phyloP scores from a whole-genome alignment of 2,329 filamentous ascomycete species.

The Claviceps sp. region DNA sequence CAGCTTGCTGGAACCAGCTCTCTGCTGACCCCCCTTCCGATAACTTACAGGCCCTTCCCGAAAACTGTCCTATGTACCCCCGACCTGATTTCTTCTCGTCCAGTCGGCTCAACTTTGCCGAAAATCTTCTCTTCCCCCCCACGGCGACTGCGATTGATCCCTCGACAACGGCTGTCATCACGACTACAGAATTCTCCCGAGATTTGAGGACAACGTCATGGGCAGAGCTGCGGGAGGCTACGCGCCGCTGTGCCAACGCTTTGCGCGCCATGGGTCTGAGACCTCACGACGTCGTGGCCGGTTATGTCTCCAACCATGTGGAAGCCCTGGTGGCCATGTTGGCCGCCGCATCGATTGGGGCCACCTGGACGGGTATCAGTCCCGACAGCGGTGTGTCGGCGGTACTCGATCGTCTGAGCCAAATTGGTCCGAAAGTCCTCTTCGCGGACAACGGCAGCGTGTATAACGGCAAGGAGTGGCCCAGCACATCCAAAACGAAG shows the following conservation, averaged over 20 bases:
- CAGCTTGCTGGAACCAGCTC: not conserved
- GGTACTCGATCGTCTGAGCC: conserved; percentile 72
- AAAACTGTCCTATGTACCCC: conserved; percentile 63
- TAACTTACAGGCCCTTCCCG: conserved; percentile 47
- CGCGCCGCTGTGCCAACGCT: conserved; percentile 58
- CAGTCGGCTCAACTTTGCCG: conserved; percentile 77
- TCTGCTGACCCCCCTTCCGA: not conserved
- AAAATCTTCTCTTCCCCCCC: conserved; percentile 79
- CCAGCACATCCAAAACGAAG: conserved; percentile 64
- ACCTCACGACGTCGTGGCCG: conserved; percentile 44
- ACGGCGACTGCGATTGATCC: conserved; percentile 29
- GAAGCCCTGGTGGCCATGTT: conserved; percentile 83
- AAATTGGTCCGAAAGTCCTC: conserved; percentile 71
- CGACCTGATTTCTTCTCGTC: conserved; percentile 75
- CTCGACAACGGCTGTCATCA: conserved; percentile 57
- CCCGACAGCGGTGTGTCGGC: conserved; percentile 87
- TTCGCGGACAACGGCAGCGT: conserved; percentile 80
- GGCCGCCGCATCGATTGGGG: conserved; percentile 67
- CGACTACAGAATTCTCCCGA: conserved; percentile 59
- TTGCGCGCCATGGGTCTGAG: conserved; percentile 52
- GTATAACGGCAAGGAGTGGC: conserved; percentile 85
- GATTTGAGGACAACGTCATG: conserved; percentile 51
- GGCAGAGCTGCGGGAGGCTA: conserved; percentile 65
- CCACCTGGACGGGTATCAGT: conserved; percentile 85
- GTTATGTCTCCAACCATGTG: conserved; percentile 79